Conservation (phyloP, 495 filamentous ascomycete species). For the Lichina pygmaea region DNA sequence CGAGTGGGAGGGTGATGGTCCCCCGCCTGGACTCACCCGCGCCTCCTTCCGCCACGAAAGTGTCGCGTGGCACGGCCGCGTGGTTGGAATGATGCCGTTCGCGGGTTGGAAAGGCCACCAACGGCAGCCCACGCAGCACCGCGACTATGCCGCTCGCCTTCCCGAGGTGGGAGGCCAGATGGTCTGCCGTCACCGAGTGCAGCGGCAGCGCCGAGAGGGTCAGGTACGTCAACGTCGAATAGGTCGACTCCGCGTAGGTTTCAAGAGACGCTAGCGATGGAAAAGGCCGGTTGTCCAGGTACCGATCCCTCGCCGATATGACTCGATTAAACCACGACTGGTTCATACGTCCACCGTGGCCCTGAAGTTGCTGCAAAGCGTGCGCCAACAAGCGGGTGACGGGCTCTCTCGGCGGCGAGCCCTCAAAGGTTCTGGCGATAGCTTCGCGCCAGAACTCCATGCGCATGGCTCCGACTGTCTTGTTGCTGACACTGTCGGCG, state of each 20-base stretch:
- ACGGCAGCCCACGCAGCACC: constrained; percentile 53
- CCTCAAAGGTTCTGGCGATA: constrained; percentile 43
- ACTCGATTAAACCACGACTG: constrained; percentile 61
- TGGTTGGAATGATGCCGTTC: constrained; percentile 24
- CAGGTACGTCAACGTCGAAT: constrained; percentile 78
- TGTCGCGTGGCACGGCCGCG: constrained; percentile 6
- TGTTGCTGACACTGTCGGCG: constrained; percentile 61
- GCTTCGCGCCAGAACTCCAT: constrained; percentile 88
- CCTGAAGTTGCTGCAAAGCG: constrained; percentile 32
- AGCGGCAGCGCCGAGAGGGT: constrained; percentile 53
- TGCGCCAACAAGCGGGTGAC: constrained; percentile 60
- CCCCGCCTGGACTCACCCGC: constrained; percentile 17
- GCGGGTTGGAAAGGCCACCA: constrained; percentile 56
- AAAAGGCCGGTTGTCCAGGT: constrained; percentile 64
- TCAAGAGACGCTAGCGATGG: constrained; percentile 46
- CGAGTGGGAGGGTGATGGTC: constrained; percentile 52
- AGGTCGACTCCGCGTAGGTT: constrained; percentile 77
- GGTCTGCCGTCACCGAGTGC: constrained; percentile 61
- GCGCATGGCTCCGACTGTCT: constrained; percentile 58
- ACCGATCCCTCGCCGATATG: constrained; percentile 52
- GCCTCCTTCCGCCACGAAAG: background rate
- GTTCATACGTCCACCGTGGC: constrained; percentile 30
- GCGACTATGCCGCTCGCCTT: constrained; percentile 78
- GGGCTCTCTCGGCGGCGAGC: constrained; percentile 61
- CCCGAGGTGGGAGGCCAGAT: constrained; percentile 79